Percentiles rank a stretch among this genome's conserved stretches.
Evolutionary conservation across 2,329 filamentous ascomycete genomes (phyloP).

Genomic region (Aspergillus tubingensis): DNA sequence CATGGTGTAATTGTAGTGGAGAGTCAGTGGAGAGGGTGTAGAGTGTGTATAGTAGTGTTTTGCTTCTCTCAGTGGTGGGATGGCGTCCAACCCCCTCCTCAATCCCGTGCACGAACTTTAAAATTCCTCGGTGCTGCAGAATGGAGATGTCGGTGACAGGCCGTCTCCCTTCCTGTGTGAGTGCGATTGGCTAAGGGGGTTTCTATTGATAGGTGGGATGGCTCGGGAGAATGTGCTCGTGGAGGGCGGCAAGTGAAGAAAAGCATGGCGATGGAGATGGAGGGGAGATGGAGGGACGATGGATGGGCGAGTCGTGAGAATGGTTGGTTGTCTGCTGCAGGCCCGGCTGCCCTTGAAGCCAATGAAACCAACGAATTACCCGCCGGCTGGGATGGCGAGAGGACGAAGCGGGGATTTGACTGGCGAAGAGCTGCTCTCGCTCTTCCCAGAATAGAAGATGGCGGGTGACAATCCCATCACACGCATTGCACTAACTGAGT

Average conservation of each 20-base stretch:
- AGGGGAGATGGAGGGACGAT: not conserved
- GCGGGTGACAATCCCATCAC: not conserved
- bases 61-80: not conserved
- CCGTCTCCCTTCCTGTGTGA: not conserved
- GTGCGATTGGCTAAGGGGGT: not conserved
- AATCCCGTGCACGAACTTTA: not conserved
- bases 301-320: not conserved
- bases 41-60: not conserved
- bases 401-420: not conserved
- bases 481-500: not conserved
- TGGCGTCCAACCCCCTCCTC: not conserved
- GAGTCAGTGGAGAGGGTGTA: too few relatives aligned
- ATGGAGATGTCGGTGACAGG: not conserved
- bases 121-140: not conserved
- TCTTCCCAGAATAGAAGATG: not conserved
- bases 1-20: not conserved
- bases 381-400: not conserved
- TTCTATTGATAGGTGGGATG: not conserved
- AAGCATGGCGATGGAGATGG: not conserved
- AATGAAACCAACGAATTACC: slow-evolving; percentile 3
- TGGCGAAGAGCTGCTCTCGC: not conserved
- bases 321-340: not conserved
- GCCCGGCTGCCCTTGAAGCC: not conserved
- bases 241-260: slow-evolving; percentile 5
- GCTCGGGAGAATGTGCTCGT: not conserved